Percentiles rank a stretch among this genome's conserved stretches.
phyloP scores from a whole-genome alignment of 2,329 filamentous ascomycete genomes.

The Trichoderma koningii region DNA sequence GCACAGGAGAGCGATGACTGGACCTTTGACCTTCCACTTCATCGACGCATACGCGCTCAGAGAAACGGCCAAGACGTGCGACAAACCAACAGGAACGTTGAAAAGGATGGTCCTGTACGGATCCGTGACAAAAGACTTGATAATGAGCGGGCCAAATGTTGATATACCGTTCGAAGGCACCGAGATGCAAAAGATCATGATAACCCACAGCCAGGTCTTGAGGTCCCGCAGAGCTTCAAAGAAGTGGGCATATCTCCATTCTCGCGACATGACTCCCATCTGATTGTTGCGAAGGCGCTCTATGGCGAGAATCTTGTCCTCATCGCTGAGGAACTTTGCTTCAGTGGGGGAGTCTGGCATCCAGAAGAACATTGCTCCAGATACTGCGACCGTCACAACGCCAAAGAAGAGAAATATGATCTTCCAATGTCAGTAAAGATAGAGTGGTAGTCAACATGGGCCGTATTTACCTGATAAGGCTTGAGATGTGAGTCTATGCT shows the following conservation, averaged over 20 bases:
- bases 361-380: constrained; percentile 47
- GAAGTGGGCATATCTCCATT: constrained; percentile 55
- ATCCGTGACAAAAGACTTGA: constrained; percentile 60
- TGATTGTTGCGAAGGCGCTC: constrained; percentile 57
- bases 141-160: constrained; percentile 62
- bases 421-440: constrained; percentile 31
- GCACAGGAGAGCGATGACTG: constrained; percentile 56
- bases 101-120: constrained; percentile 60
- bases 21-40: constrained; percentile 57
- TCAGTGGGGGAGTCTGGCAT: constrained; percentile 55
- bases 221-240: constrained; percentile 56
- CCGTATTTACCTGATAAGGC: constrained; percentile 49
- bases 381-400: constrained; percentile 51
- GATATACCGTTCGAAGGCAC: constrained; percentile 60
- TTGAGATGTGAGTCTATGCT: constrained; percentile 52
- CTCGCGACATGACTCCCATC: constrained; percentile 54
- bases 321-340: constrained; percentile 53
- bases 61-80: constrained; percentile 61
- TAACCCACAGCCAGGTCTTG: constrained; percentile 64
- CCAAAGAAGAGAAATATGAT: constrained; percentile 60
- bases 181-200: constrained; percentile 57
- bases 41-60: constrained; percentile 59
- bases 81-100: constrained; percentile 62
- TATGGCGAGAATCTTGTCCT: constrained; percentile 56
- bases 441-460: not conserved